Evolutionary conservation across 2,329 filamentous ascomycete genomes (phyloP), one percentile per base, ranked within the genome.

Genomic region (Aspergillus ochraceoroseus): DNA sequence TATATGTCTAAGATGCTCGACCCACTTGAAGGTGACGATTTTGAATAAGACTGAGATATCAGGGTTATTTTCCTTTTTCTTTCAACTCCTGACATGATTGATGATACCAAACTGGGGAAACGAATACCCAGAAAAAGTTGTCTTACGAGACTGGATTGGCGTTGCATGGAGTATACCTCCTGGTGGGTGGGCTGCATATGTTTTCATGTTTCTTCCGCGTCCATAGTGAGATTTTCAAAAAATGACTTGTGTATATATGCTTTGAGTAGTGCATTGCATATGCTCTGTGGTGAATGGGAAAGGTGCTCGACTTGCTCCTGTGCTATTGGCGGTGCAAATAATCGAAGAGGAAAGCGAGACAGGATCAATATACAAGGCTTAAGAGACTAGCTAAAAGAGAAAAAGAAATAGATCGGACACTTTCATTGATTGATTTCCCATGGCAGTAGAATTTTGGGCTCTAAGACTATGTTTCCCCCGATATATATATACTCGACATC

Each of bases 1-100:
- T 95, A 94, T 50, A 87, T 74, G 71, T 73, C 70, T 46, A 74
- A 74, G 57, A 68, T 64, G 62, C 52, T 73, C 33, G 63, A 66
- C 32, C 64, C 64, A 15, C 54, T 66, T 38, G 63, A 67, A 20
- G 58, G 61, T 23, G 65, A 69, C 26, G 58, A 61, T 26, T 62
- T 41, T 9, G 49, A 30, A 38, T 20, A 6, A 27, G 22, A 22
- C 19, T 4, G 7, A 18, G 8, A 18, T 13, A 12, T n/a, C 17
- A 11, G 15, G 13, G n/a, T 14, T 22, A 9, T 36, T 27, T 26
- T 17, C 19, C 8, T 36, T 32, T 42, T 12, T 22, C 15, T 32
- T 35, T 25, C 30, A 27, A 12, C 19, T 32, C 30, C 29, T 25
- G 36, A 38, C 31, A 49, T 48, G 49, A 41, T 41, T 41, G 26